Evolutionary conservation across 192 early-diverging fungal genomes (phyloP).

Genomic region (Phycomyces nitens): DNA sequence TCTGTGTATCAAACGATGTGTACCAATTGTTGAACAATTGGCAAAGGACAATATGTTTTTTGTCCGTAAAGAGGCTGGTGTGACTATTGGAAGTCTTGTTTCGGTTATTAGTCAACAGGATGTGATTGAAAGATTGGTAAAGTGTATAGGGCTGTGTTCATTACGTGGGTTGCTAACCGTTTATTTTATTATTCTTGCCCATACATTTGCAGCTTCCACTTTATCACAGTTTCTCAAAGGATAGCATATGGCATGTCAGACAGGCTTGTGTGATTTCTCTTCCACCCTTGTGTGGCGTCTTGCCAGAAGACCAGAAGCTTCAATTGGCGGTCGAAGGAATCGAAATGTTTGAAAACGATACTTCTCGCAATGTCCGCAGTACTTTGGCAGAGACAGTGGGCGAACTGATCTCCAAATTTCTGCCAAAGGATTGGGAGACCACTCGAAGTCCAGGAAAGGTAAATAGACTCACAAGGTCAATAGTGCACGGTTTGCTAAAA

Average conservation of each 20-base stretch:
- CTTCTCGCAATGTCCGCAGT: conserved; percentile 49
- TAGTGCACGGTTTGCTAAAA: too few relatives aligned
- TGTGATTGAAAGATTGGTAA: conserved; percentile 37
- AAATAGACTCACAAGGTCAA: conserved; percentile 46
- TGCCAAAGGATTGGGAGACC: conserved; percentile 34
- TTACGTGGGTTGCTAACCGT: conserved; percentile 28
- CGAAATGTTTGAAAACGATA: conserved; percentile 45
- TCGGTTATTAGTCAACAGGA: conserved; percentile 29
- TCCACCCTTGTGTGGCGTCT: conserved; percentile 41
- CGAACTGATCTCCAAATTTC: conserved; percentile 51
- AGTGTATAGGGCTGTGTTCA: conserved; percentile 20
- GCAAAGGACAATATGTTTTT: conserved; percentile 45
- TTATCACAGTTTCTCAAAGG: conserved; percentile 46
- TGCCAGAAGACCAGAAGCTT: conserved; percentile 43
- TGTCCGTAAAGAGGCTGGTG: conserved; percentile 52
- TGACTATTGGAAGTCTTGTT: conserved; percentile 41
- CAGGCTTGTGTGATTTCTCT: conserved; percentile 46
- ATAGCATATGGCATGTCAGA: conserved; percentile 58
- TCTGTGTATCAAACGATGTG: conserved; percentile 36
- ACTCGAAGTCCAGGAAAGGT: conserved; percentile 29
- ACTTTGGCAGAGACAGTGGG: conserved; percentile 51
- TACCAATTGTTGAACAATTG: conserved; percentile 51
- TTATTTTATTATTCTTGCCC: conserved; percentile 1
- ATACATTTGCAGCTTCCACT: conserved; percentile 37
- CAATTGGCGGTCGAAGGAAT: conserved; percentile 40